phyloP scores from a whole-genome alignment of 495 filamentous ascomycete genomes.

The Daldinia grandis region DNA sequence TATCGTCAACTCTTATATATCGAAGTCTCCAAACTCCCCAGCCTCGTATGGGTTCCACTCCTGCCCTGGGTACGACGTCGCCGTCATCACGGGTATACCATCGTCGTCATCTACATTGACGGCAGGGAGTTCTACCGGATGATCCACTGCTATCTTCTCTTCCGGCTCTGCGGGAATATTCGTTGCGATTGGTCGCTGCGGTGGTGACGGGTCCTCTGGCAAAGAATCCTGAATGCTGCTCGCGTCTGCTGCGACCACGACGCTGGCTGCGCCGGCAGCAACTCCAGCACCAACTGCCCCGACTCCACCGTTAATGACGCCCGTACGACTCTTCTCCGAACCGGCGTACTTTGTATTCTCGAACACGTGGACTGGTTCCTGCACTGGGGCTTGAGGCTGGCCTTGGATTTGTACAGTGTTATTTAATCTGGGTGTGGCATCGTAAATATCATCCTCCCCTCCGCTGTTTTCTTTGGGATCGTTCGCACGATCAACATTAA shows the following conservation, averaged over 20 bases:
- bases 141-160: slow-evolving; percentile 61
- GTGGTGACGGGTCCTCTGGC: slow-evolving; percentile 13
- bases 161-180: slow-evolving; percentile 49
- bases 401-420: not conserved
- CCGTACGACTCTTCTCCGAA: slow-evolving; percentile 24
- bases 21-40: slow-evolving; percentile 45
- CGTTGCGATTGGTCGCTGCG: slow-evolving; percentile 32
- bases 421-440: slow-evolving; percentile 51
- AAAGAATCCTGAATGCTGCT: not conserved
- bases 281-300: not conserved
- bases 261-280: not conserved
- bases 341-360: slow-evolving; percentile 44
- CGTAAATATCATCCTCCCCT: slow-evolving; percentile 54
- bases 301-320: not conserved
- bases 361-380: not conserved
- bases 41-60: slow-evolving; percentile 75
- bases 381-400: not conserved
- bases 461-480: slow-evolving; percentile 14
- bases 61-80: slow-evolving; percentile 82
- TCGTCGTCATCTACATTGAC: slow-evolving; percentile 58
- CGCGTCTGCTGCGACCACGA: not conserved
- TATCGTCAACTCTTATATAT: slow-evolving; percentile 1
- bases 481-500: slow-evolving; percentile 38
- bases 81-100: slow-evolving; percentile 71
- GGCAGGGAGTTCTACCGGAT: slow-evolving; percentile 36